phyloP scores from a whole-genome alignment of 2,329 filamentous ascomycete genomes.

The Dactylonectria macrodidyma region DNA sequence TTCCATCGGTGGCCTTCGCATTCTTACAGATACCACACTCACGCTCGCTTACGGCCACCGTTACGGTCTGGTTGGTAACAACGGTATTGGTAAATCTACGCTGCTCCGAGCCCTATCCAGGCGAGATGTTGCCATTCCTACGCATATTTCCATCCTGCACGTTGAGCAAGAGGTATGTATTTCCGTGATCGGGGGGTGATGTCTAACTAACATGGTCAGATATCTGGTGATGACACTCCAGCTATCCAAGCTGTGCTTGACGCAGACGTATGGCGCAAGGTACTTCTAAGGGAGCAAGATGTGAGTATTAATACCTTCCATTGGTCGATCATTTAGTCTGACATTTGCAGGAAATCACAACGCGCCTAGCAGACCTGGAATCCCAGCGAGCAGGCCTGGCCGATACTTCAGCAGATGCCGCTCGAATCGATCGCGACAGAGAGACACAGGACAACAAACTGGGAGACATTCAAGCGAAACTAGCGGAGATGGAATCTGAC shows the following conservation, averaged over 20 bases:
- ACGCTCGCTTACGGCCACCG: conserved; percentile 93
- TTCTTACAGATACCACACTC: conserved; percentile 90
- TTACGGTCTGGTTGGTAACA: conserved; percentile 98
- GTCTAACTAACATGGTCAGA: conserved; percentile 63
- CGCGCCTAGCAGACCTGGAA: conserved; percentile 84
- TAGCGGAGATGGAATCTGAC: conserved; percentile 99
- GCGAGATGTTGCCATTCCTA: conserved; percentile 94
- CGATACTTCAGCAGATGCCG: conserved; percentile 92
- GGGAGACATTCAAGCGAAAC: conserved; percentile 90
- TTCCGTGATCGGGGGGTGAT: not conserved
- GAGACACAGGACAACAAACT: conserved; percentile 93
- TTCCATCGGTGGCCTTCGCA: conserved; percentile 89
- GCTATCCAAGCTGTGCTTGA: conserved; percentile 96
- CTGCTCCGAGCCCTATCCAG: conserved; percentile 90
- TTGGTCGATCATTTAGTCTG: conserved; percentile 35
- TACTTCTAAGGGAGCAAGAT: conserved; percentile 89
- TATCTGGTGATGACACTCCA: conserved; percentile 94
- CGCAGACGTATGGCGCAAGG: conserved; percentile 98
- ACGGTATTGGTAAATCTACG: conserved; percentile 99
- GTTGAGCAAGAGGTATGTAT: conserved; percentile 91
- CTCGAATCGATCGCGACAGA: conserved; percentile 85
- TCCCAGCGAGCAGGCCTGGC: conserved; percentile 83
- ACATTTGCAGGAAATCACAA: conserved; percentile 77
- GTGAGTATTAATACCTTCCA: conserved; percentile 61
- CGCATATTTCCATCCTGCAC: conserved; percentile 98